Evolutionary conservation across 1,284 basidiomycete genomes (phyloP), one percentile per base, ranked within the genome.

Genomic region (Pyrrhoderma lamaoense): DNA sequence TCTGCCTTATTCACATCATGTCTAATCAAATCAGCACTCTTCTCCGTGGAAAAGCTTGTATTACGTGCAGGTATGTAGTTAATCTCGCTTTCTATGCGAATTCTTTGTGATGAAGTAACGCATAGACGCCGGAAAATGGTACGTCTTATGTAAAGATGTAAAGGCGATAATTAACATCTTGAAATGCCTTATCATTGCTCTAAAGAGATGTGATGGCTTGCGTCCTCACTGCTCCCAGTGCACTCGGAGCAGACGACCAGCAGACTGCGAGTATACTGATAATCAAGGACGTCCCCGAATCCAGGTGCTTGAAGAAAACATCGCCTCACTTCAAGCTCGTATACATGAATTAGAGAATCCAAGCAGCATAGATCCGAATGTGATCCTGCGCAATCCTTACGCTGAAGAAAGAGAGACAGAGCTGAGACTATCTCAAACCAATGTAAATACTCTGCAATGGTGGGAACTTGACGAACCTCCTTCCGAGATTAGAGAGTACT

Each of bases 181-280:
- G 9, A n/a, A n/a, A n/a, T n/a, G n/a, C n/a, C n/a, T 36, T 2
- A 4, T 11, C 9, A 16, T 34, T 50, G 45, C 25, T n/a, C n/a
- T 22, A 8, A 48, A 73, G 71, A 72, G 62, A 63, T 73, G 71
- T 36, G 70, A 74, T 48, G 70, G 72, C 7, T 39, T 47, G 1
- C 64, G 67, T 38, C 72, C 72, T 1, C 54, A 64, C 18, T 73
- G 71, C 45, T 60, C 63, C 2, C 68, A 64, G 36, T 73, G 71
- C 52, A 51, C 62, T 39, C 59, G 63, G 1, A 62, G 64, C 1
- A 65, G 66, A 31, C 61, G 69, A 5, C 52, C 53, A 8, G 65
- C 65, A 0, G 72, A 72, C 37, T 73, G 71, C 56, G 68, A 74
- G 58, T 74, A 74, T 51, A 62, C 64, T 0, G 68, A 72, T 42